These are phyloP conservation scores for Dryas drummondii DNA, from an alignment of 306 rosid species.

Conservation along the genomic window DNA sequence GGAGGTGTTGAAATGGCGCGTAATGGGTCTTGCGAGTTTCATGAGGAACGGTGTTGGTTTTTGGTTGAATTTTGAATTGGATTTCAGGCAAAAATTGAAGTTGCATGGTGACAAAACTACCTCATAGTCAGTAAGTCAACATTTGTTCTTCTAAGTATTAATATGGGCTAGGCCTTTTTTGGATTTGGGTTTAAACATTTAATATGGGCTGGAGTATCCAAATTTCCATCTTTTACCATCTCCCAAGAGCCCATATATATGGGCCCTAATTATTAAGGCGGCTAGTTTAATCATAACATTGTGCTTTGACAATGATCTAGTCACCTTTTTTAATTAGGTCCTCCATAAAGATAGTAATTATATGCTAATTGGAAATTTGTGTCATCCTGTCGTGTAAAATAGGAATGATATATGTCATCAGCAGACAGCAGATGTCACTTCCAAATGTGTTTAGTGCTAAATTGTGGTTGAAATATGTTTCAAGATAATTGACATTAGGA, in stretches of 20 bases:
- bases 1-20: conserved; percentile 24
- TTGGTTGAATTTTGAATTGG: not conserved
- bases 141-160: too few species aligned
- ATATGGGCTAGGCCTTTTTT: too few species aligned
- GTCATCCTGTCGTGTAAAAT: not conserved
- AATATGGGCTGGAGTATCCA: too few species aligned
- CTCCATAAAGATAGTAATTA: not conserved
- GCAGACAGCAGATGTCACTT: not conserved
- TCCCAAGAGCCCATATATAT: too few species aligned
- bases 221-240: too few species aligned
- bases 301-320: not conserved
- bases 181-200: too few species aligned
- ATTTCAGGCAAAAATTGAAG: not conserved
- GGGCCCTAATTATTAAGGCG: not conserved
- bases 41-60: conserved; percentile 12
- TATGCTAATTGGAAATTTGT: not conserved
- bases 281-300: not conserved
- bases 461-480: conserved; percentile 6
- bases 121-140: too few species aligned
- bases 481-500: not conserved
- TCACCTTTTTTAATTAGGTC: not conserved
- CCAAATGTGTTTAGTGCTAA: conserved; percentile 9
- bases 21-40: conserved; percentile 35
- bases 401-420: too few species aligned
- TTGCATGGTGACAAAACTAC: not conserved